phyloP scores from a whole-genome alignment of 1,139 yeast species.

The Saccharomyces hybrid region DNA sequence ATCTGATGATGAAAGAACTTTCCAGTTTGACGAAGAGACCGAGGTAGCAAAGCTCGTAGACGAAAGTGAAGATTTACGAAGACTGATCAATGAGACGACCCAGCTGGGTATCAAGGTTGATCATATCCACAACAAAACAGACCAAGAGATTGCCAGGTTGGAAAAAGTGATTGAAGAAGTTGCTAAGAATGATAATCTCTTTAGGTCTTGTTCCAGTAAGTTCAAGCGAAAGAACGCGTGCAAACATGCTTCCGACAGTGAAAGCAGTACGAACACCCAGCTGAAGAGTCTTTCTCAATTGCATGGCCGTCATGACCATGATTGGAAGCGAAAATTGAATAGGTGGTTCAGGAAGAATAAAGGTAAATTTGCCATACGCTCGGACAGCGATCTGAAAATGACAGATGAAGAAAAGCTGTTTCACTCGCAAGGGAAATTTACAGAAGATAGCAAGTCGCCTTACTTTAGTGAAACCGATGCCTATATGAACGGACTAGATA shows the following conservation, averaged over 20 bases:
- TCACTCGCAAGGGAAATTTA: neutral
- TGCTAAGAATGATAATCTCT: neutral
- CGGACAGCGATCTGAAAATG: neutral
- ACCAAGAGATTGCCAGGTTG: conserved; percentile 3
- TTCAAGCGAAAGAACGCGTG: neutral
- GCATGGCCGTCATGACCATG: neutral
- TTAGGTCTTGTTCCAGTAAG: neutral
- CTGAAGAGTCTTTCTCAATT: neutral
- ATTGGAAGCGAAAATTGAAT: neutral
- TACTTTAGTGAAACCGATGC: neutral
- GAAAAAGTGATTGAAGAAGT: conserved; percentile 7
- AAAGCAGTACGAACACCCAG: neutral
- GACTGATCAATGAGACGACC: neutral
- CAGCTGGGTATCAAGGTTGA: neutral
- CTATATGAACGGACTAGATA: neutral
- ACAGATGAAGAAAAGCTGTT: too few relatives aligned
- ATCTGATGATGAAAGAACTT: neutral
- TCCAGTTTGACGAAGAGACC: neutral
- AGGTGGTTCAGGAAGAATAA: neutral
- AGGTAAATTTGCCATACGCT: neutral
- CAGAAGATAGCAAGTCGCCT: neutral
- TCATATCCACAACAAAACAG: conserved; percentile 1
- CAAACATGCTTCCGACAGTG: neutral
- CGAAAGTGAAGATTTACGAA: neutral
- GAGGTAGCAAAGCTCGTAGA: neutral